Conservation (phyloP, 371 early-diverging fungal genomes). For the Lichtheimia ramosa region DNA sequence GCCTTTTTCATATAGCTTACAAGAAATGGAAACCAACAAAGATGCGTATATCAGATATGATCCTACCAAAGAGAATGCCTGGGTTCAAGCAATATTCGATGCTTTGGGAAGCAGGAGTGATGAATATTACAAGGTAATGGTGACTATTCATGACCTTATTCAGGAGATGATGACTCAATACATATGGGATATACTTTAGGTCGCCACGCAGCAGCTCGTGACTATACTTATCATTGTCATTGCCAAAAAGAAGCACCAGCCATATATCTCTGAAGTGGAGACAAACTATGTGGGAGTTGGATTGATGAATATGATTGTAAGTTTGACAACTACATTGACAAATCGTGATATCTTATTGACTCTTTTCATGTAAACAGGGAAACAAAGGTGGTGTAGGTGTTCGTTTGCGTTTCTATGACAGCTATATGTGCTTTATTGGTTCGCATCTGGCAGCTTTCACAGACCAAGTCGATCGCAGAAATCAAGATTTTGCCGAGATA, state of each 20-base stretch:
- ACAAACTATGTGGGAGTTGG: conserved; percentile 72
- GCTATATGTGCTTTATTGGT: conserved; percentile 85
- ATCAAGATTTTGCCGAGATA: conserved; percentile 87
- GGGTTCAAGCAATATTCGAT: conserved; percentile 74
- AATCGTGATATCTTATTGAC: not conserved
- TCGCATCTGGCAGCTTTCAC: conserved; percentile 90
- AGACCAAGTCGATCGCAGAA: conserved; percentile 76
- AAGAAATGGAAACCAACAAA: conserved; percentile 86
- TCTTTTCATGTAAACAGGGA: conserved; percentile 53
- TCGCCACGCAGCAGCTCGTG: conserved; percentile 78
- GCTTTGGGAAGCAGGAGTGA: conserved; percentile 54
- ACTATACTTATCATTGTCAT: conserved; percentile 86
- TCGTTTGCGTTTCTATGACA: conserved; percentile 75
- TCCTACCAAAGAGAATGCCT: conserved; percentile 73
- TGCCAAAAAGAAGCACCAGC: conserved; percentile 54
- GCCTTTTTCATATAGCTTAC: conserved; percentile 56
- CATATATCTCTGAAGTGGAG: conserved; percentile 60
- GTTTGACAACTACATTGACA: not conserved
- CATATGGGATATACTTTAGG: conserved; percentile 18
- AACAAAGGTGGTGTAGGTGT: conserved; percentile 94
- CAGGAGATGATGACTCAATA: not conserved
- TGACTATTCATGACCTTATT: not conserved
- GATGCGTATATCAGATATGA: conserved; percentile 85
- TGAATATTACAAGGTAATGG: conserved; percentile 55
- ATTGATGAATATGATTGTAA: conserved; percentile 79